Percentiles rank a stretch among this genome's conserved stretches.
Conservation (phyloP, 1,139 yeast genomes). For the Pichia sp. region DNA sequence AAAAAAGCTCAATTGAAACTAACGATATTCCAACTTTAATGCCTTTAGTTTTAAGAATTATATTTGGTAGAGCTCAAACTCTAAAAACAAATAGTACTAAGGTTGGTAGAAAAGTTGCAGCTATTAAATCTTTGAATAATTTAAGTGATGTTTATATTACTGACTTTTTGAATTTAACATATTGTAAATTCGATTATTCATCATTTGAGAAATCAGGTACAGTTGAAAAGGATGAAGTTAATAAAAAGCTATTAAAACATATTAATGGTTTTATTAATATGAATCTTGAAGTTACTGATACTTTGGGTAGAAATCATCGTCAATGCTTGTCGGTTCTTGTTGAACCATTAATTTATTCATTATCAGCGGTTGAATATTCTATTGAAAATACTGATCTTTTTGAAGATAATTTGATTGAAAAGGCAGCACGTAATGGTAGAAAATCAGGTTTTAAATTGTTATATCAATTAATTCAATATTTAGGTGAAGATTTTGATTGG, state of each 20-base stretch:
- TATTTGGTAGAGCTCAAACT: constrained; percentile 81
- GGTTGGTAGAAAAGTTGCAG: constrained; percentile 70
- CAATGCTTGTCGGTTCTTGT: constrained; percentile 47
- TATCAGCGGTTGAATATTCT: constrained; percentile 49
- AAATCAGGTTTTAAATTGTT: constrained; percentile 57
- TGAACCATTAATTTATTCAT: constrained; percentile 54
- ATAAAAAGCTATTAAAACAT: constrained; percentile 38
- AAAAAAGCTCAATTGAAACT: constrained; percentile 52
- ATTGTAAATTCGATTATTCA: constrained; percentile 44
- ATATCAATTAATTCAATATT: constrained; percentile 41
- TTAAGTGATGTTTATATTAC: constrained; percentile 50
- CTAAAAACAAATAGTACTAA: constrained; percentile 56
- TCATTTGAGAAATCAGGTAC: constrained; percentile 29
- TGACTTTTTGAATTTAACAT: constrained; percentile 58
- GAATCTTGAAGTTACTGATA: constrained; percentile 54
- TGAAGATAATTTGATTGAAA: constrained; percentile 32
- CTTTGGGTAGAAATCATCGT: constrained; percentile 56
- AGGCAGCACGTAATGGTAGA: constrained; percentile 50
- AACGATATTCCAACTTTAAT: constrained; percentile 55
- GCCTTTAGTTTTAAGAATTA: constrained; percentile 69
- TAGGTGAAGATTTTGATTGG: constrained; percentile 53
- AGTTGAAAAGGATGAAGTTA: constrained; percentile 23
- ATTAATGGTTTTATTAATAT: constrained; percentile 69
- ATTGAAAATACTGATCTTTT: constrained; percentile 30
- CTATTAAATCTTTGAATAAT: constrained; percentile 62